Evolutionary conservation across 2,329 filamentous ascomycete species (phyloP), one percentile per base, ranked within the genome.

Genomic region (Scedosporium apiospermum): DNA sequence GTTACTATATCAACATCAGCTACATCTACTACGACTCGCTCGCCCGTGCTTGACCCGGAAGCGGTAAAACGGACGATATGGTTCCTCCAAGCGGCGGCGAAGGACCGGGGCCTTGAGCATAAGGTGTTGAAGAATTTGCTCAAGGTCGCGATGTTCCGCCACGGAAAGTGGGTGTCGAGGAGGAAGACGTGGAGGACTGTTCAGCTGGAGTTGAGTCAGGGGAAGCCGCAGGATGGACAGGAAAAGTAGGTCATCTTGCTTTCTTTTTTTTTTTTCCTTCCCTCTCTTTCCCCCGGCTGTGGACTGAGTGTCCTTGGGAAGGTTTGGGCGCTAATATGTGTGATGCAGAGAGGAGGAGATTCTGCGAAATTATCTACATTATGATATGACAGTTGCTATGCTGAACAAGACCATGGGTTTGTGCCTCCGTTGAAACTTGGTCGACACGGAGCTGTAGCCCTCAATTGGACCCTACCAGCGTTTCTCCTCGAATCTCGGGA

Each of bases 321-420:
- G 34, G 9, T 38, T 38, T 38, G 34, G 34, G 34, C 10, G 21
- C 51, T 57, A 57, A 26, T 21, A n/a, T n/a, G 16, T 4, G 26
- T 4, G 23, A 16, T 61, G 65, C 34, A 63, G 64, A 14, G 59
- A 68, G 41, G 65, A 65, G 49, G 55, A 67, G 46, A 65, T 69
- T 51, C 64, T 68, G 34, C 58, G 65, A 26, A 74, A 79, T 6
- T 87, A 81, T 70, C 76, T 80, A 57, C 82, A 88, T 68, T 90
- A 89, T 70, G 82, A 91, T 62, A 83, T 83, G 75, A 90, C 87
- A 6, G 71, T 93, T 58, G 80, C 79, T 18, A 89, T 89, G 88
- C 77, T 93, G 62, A 92, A 93, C 69, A 84, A 88, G 70, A 86
- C 80, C 6, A 87, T 92, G 86, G 82, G 83, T 1, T 70, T 90